These are phyloP conservation scores for Primulina eburnea DNA, from an alignment of 257 asterid genomes.

Conservation along the genomic window DNA sequence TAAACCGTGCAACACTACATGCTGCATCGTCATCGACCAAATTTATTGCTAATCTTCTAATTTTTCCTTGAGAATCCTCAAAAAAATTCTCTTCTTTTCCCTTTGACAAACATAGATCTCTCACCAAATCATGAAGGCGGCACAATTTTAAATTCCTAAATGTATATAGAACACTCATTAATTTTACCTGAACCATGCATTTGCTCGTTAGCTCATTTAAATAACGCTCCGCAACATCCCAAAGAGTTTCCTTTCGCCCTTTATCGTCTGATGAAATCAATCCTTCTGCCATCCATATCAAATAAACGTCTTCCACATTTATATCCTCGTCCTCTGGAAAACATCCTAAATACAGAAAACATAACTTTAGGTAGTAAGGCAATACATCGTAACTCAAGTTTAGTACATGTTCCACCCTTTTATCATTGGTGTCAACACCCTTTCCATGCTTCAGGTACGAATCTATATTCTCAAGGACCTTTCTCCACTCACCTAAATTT, in stretches of 20 bases:
- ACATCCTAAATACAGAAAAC: slow-evolving; percentile 27
- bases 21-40: no score
- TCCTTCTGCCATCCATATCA: slow-evolving; percentile 26
- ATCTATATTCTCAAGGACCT: not conserved
- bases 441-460: not conserved
- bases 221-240: slow-evolving; percentile 31
- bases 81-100: slow-evolving; percentile 21
- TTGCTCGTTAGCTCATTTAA: slow-evolving; percentile 15
- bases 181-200: slow-evolving; percentile 25
- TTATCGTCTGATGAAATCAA: not conserved
- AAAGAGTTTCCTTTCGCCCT: slow-evolving; percentile 16
- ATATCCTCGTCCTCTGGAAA: slow-evolving; percentile 15
- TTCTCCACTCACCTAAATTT: slow-evolving; percentile 17
- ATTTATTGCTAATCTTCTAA: slow-evolving; percentile 10
- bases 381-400: slow-evolving; percentile 22
- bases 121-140: slow-evolving; percentile 29
- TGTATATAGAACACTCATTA: no score
- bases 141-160: not conserved
- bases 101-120: slow-evolving; percentile 25
- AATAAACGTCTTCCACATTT: not conserved
- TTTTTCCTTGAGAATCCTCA: not conserved
- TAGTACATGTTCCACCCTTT: slow-evolving; percentile 12
- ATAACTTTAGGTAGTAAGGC: slow-evolving; percentile 29
- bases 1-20: no score
- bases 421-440: not conserved